These are phyloP conservation scores for Sclerotinia glacialis DNA, from an alignment of 2,329 filamentous ascomycete genomes.

Conservation along the genomic window DNA sequence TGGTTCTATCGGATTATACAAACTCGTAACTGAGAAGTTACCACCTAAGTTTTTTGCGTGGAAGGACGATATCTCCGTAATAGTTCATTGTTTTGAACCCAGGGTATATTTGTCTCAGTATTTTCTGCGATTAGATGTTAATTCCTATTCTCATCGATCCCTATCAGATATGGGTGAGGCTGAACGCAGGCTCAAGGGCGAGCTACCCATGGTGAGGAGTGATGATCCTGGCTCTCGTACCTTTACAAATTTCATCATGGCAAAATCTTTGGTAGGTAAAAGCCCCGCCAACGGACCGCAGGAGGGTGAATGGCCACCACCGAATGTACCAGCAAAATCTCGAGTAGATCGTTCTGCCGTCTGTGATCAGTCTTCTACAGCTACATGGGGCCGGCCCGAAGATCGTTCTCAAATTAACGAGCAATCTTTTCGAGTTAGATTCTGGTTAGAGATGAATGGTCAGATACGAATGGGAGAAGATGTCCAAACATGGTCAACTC, in stretches of 20 bases:
- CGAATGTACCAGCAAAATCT: conserved; percentile 58
- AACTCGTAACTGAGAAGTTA: conserved; percentile 64
- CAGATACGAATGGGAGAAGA: conserved; percentile 53
- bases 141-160: conserved; percentile 20
- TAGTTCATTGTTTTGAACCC: conserved; percentile 72
- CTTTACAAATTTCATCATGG: conserved; percentile 14
- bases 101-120: conserved; percentile 61
- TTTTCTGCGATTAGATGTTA: conserved; percentile 41
- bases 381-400: conserved; percentile 29
- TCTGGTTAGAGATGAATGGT: conserved; percentile 68
- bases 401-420: conserved; percentile 61
- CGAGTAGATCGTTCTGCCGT: conserved; percentile 50
- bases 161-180: conserved; percentile 3
- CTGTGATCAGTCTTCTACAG: not conserved
- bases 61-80: conserved; percentile 61
- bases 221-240: not conserved
- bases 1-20: conserved; percentile 77
- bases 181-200: conserved; percentile 8
- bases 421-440: conserved; percentile 68
- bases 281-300: too few species aligned
- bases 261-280: not conserved
- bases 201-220: not conserved
- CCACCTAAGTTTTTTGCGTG: conserved; percentile 58
- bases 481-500: conserved; percentile 64
- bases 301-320: conserved; percentile 65